Percentiles rank a stretch among this genome's conserved stretches.
phyloP scores from a whole-genome alignment of 371 early-diverging fungal species.

The Syncephalastrum monosporum region DNA sequence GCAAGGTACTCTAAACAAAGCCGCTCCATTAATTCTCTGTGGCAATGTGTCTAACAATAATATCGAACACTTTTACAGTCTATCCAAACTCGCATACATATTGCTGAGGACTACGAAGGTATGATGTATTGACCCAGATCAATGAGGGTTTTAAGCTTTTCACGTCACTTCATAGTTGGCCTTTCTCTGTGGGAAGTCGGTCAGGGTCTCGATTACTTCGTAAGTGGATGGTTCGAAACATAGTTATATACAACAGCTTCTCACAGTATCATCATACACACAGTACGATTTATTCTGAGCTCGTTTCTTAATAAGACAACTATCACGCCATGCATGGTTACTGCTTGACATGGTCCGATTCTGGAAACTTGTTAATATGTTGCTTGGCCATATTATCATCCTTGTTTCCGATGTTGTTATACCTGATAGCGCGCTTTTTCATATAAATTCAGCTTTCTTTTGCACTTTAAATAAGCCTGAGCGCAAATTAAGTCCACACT shows the following conservation, averaged over 20 bases:
- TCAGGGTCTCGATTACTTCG: slow-evolving; percentile 67
- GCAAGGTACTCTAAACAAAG: slow-evolving; percentile 24
- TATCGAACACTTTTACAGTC: slow-evolving; percentile 27
- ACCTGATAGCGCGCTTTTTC: too few species aligned
- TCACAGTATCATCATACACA: not conserved
- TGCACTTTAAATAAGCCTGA: too few species aligned
- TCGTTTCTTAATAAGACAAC: too few species aligned
- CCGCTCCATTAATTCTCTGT: not conserved
- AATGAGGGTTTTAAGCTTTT: not conserved
- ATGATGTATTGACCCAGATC: not conserved
- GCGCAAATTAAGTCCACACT: too few species aligned
- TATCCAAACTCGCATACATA: slow-evolving; percentile 40
- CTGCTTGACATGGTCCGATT: too few species aligned
- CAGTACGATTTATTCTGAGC: slow-evolving; percentile 10
- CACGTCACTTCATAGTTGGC: slow-evolving; percentile 32
- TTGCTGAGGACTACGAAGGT: slow-evolving; percentile 58
- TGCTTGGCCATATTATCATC: too few species aligned
- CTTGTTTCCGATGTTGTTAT: too few species aligned
- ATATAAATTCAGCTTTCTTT: too few species aligned
- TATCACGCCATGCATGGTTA: too few species aligned
- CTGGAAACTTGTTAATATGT: too few species aligned
- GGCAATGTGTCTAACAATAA: not conserved
- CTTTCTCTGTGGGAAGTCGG: slow-evolving; percentile 69
- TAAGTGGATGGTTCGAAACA: slow-evolving; percentile 22
- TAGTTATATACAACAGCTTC: not conserved